Conservation (phyloP, 2,329 filamentous ascomycete genomes). For the Sporothrix pseudoabietina region DNA sequence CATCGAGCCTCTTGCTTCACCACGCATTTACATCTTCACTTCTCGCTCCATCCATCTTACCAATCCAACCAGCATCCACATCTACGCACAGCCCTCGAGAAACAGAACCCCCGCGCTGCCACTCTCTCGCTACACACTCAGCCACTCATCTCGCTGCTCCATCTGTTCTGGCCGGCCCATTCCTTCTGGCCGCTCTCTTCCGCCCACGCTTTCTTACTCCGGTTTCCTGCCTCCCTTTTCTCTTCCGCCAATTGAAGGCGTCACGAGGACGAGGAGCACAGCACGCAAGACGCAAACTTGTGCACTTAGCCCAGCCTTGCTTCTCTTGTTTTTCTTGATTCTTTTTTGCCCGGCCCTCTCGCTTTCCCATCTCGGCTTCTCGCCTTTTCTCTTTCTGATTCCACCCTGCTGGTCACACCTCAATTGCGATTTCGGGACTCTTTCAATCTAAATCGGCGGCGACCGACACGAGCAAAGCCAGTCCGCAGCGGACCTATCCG, state of each 20-base stretch:
- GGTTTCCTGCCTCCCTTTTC: not conserved
- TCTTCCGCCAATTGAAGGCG: not conserved
- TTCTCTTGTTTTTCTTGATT: not conserved
- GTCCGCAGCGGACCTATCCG: slow-evolving; percentile 4
- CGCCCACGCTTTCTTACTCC: not conserved
- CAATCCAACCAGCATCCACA: not conserved
- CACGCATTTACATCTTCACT: not conserved
- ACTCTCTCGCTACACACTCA: not conserved
- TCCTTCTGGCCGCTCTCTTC: not conserved
- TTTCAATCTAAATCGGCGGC: not conserved
- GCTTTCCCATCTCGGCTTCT: not conserved
- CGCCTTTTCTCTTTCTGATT: not conserved
- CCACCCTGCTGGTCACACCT: not conserved
- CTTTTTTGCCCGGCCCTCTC: not conserved
- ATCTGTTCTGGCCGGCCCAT: not conserved
- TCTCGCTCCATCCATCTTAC: not conserved
- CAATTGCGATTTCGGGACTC: not conserved
- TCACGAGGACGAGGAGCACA: not conserved
- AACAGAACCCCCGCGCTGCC: slow-evolving; percentile 6
- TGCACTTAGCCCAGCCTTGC: not conserved
- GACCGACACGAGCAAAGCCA: not conserved
- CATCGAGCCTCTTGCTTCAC: slow-evolving; percentile 9
- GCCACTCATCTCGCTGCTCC: not conserved
- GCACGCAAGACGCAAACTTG: not conserved
- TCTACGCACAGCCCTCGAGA: not conserved